These are phyloP conservation scores for Trichocladium antarcticum DNA, from an alignment of 495 filamentous ascomycete genomes.

Conservation along the genomic window DNA sequence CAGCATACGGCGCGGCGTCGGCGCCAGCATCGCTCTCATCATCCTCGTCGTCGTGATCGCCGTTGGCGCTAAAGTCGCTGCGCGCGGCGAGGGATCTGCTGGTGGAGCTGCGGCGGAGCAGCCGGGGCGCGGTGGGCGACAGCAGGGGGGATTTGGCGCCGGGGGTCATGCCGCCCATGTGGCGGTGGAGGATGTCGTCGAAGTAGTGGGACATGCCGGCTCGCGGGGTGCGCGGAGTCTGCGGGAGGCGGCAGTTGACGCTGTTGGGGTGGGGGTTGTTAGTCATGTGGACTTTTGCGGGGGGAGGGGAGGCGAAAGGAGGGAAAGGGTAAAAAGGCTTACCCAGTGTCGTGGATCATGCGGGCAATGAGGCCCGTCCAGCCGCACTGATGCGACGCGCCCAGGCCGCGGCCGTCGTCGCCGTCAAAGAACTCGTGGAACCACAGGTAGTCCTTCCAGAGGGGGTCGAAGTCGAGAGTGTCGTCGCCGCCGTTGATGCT, in stretches of 20 bases:
- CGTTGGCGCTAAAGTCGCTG: slow-evolving; percentile 57
- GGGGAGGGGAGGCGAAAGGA: background rate
- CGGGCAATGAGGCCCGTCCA: slow-evolving; percentile 97
- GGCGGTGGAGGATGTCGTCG: slow-evolving; percentile 71
- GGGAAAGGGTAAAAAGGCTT: slow-evolving; percentile 25
- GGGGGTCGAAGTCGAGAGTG: slow-evolving; percentile 72
- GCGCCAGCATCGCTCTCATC: slow-evolving; percentile 28
- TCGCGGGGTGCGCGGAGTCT: slow-evolving; percentile 79
- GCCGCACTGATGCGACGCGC: slow-evolving; percentile 89
- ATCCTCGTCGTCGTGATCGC: slow-evolving; percentile 9
- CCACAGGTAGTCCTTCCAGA: slow-evolving; percentile 91
- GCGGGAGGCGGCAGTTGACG: slow-evolving; percentile 80
- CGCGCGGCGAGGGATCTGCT: slow-evolving; percentile 73
- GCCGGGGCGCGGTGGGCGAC: slow-evolving; percentile 32
- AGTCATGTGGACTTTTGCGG: slow-evolving; percentile 1
- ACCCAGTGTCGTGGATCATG: slow-evolving; percentile 95
- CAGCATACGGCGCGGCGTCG: slow-evolving; percentile 12
- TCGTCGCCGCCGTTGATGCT: slow-evolving; percentile 77
- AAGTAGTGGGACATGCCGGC: slow-evolving; percentile 85
- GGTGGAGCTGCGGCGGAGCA: slow-evolving; percentile 67
- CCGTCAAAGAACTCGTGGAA: slow-evolving; percentile 98
- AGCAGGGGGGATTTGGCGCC: slow-evolving; percentile 31
- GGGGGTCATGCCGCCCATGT: slow-evolving; percentile 21
- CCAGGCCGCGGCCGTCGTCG: slow-evolving; percentile 77
- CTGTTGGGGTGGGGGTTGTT: slow-evolving; percentile 33